Conservation (phyloP, 192 early-diverging fungal genomes). For the Gonapodya prolifera region DNA sequence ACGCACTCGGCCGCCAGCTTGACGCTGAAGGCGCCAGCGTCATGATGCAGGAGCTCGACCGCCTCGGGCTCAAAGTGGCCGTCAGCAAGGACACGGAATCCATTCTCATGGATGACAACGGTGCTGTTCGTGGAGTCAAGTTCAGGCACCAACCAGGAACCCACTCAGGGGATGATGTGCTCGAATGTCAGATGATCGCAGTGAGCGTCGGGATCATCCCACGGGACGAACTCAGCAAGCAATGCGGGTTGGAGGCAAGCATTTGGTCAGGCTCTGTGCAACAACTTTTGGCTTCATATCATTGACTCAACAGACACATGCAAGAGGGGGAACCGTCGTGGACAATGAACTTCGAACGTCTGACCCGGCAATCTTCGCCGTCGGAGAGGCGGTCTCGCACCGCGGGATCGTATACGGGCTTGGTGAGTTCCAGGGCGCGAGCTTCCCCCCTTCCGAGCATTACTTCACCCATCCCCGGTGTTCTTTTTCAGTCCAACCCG, state of each 20-base stretch:
- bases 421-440: neutral
- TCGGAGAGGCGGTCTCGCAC: constrained; percentile 45
- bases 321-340: constrained; percentile 48
- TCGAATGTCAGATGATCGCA: constrained; percentile 32
- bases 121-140: constrained; percentile 12
- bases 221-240: constrained; percentile 39
- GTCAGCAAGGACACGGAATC: constrained; percentile 19
- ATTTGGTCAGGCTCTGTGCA: neutral
- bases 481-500: constrained; percentile 37
- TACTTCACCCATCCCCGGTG: neutral
- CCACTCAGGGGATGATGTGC: constrained; percentile 17
- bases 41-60: constrained; percentile 34
- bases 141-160: constrained; percentile 5
- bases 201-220: constrained; percentile 44
- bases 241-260: constrained; percentile 22
- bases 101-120: constrained; percentile 15
- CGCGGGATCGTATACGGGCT: constrained; percentile 36
- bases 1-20: constrained; percentile 41
- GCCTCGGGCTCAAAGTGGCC: constrained; percentile 23
- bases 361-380: constrained; percentile 32
- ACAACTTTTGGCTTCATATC: neutral
- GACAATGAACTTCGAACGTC: constrained; percentile 31
- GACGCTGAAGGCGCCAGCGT: constrained; percentile 37
- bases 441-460: neutral
- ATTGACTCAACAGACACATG: constrained; percentile 9